A percentile compares a stretch with the other conserved stretches of the same genome.
Conservation (phyloP, 1,284 basidiomycete genomes). For the Sphaerobolus stellatus region DNA sequence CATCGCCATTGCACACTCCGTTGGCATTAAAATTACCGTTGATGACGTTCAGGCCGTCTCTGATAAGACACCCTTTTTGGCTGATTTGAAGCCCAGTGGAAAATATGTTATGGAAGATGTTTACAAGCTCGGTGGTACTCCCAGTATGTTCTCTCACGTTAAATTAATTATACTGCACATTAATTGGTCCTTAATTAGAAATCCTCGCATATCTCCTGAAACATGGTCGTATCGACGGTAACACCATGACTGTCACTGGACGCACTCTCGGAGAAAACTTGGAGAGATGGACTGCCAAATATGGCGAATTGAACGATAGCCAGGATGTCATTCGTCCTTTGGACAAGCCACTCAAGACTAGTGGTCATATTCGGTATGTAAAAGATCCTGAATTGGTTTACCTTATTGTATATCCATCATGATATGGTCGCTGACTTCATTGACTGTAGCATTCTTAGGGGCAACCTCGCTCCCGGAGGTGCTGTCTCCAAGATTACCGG, state of each 20-base stretch:
- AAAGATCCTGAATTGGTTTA: no score
- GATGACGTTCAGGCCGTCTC: constrained; percentile 89
- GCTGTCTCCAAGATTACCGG: constrained; percentile 95
- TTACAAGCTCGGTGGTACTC: constrained; percentile 85
- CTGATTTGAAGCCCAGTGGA: constrained; percentile 88
- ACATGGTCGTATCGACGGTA: constrained; percentile 81
- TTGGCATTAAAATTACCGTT: constrained; percentile 77
- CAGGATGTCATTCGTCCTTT: constrained; percentile 87
- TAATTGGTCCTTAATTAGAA: constrained; percentile 44
- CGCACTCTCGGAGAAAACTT: constrained; percentile 87
- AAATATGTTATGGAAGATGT: constrained; percentile 92
- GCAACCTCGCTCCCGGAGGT: constrained; percentile 89
- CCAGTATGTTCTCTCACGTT: constrained; percentile 56
- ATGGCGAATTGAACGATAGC: constrained; percentile 66
- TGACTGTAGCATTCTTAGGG: constrained; percentile 64
- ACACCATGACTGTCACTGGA: constrained; percentile 86
- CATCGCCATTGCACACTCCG: constrained; percentile 87
- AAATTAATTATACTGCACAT: constrained; percentile 13
- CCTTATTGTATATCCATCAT: no score
- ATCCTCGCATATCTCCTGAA: constrained; percentile 80
- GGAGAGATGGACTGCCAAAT: constrained; percentile 75
- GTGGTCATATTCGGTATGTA: constrained; percentile 80
- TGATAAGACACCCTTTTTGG: constrained; percentile 83
- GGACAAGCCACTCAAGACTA: constrained; percentile 82
- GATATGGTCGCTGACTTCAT: neutral